These are phyloP conservation scores for Drosera spatulata DNA, from an alignment of 179 eudicot genomes.

Conservation along the genomic window DNA sequence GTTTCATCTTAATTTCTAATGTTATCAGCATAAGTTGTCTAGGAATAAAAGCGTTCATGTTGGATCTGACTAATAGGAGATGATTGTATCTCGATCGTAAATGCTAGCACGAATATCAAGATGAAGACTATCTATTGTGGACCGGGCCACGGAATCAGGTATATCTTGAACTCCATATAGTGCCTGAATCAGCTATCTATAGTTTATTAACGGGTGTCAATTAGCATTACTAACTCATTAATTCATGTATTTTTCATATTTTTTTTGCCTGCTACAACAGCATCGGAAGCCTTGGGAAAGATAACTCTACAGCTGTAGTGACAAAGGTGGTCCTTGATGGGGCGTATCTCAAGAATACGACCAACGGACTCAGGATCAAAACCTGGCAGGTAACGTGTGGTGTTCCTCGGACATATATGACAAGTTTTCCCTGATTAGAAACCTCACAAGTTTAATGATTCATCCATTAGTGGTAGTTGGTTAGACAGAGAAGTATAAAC, in stretches of 20 bases:
- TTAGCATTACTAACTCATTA: background rate
- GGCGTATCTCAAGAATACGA: conserved; percentile 55
- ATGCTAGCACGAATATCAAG: conserved; percentile 69
- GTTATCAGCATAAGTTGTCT: background rate
- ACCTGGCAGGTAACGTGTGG: conserved; percentile 68
- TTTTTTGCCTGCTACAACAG: conserved; percentile 24
- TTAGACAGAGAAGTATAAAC: no score
- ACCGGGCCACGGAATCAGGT: conserved; percentile 99
- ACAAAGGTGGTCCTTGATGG: conserved; percentile 52
- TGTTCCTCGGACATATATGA: background rate
- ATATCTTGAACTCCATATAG: conserved; percentile 1
- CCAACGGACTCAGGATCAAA: conserved; percentile 85
- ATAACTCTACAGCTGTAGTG: conserved; percentile 62
- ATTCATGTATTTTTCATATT: background rate
- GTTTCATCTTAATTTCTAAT: no score
- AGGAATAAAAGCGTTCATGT: background rate
- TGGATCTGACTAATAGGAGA: conserved; percentile 42
- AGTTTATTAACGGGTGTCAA: background rate
- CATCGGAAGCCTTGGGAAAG: conserved; percentile 87
- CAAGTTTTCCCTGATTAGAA: background rate
- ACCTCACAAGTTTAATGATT: background rate
- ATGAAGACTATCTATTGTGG: conserved; percentile 87
- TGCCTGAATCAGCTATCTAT: background rate
- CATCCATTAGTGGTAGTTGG: no score
- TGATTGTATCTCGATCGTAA: conserved; percentile 87